A percentile compares a stretch with the other conserved stretches of the same genome.
Conservation (phyloP, 345 rosid genomes). For the Citrus hindsii region DNA sequence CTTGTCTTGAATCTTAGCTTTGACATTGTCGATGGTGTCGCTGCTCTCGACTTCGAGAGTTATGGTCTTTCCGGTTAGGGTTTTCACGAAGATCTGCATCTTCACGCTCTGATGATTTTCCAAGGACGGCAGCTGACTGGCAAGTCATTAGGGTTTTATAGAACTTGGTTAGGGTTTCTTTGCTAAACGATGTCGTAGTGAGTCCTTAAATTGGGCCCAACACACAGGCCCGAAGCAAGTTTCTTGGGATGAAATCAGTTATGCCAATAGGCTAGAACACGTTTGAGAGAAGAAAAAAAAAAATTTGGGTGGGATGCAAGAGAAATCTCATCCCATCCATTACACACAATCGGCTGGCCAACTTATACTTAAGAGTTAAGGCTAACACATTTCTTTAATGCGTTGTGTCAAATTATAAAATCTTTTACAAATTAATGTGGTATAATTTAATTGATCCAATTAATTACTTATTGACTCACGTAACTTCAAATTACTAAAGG, state of each 20-base stretch:
- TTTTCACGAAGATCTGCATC: slow-evolving; percentile 95
- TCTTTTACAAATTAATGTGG: no score
- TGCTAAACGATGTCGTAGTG: background rate
- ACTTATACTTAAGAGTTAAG: no score
- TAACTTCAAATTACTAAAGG: no score
- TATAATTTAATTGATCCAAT: no score
- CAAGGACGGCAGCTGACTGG: background rate
- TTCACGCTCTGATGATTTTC: background rate
- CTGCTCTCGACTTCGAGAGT: slow-evolving; percentile 95
- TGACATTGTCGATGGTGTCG: slow-evolving; percentile 86
- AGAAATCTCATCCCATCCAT: no score
- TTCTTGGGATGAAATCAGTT: background rate
- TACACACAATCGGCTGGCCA: no score
- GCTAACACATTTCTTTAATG: no score
- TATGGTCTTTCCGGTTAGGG: slow-evolving; percentile 90
- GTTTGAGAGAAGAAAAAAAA: no score
- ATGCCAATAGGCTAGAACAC: background rate
- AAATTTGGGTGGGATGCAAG: no score
- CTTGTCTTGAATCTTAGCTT: slow-evolving; percentile 92
- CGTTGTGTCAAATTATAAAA: no score
- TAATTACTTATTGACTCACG: no score
- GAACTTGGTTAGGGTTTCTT: slow-evolving; percentile 25
- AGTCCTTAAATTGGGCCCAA: background rate
- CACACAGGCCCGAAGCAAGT: background rate
- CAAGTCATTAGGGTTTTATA: slow-evolving; percentile 10